These are phyloP conservation scores for Paraconiothyrium brasiliense DNA, from an alignment of 2,329 filamentous ascomycete genomes.

Conservation along the genomic window DNA sequence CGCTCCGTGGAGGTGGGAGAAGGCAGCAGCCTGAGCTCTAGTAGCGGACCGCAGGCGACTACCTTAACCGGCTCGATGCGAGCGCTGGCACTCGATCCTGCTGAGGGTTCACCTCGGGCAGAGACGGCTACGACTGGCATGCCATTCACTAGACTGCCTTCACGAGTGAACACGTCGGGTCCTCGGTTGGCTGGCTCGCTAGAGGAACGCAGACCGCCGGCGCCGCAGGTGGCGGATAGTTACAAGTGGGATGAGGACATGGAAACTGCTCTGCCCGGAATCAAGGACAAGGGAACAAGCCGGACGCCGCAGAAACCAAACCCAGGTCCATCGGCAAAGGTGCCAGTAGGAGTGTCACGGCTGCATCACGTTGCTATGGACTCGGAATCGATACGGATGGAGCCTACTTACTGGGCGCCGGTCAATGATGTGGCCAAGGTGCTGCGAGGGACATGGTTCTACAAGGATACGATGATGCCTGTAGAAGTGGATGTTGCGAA, in stretches of 20 bases:
- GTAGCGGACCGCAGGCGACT: conserved; percentile 31
- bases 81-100: conserved; percentile 36
- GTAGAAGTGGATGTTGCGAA: conserved; percentile 88
- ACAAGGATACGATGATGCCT: conserved; percentile 92
- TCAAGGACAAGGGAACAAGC: conserved; percentile 41
- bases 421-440: conserved; percentile 88
- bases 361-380: conserved; percentile 89
- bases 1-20: conserved; percentile 39
- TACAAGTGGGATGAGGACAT: conserved; percentile 59
- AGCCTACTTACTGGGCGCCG: conserved; percentile 97
- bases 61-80: conserved; percentile 41
- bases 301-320: conserved; percentile 34
- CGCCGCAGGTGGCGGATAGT: conserved; percentile 55
- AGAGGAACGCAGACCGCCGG: conserved; percentile 44
- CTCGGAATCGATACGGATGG: conserved; percentile 71
- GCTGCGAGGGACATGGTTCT: conserved; percentile 93
- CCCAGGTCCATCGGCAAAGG: conserved; percentile 60
- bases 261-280: conserved; percentile 41
- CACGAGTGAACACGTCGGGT: conserved; percentile 48
- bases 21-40: conserved; percentile 35
- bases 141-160: conserved; percentile 62
- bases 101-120: conserved; percentile 37
- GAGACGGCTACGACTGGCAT: conserved; percentile 56
- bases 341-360: conserved; percentile 89
- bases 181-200: conserved; percentile 33